Evolutionary conservation across 306 rosid genomes (phyloP).

Genomic region (Trichosanthes cucumerina): DNA sequence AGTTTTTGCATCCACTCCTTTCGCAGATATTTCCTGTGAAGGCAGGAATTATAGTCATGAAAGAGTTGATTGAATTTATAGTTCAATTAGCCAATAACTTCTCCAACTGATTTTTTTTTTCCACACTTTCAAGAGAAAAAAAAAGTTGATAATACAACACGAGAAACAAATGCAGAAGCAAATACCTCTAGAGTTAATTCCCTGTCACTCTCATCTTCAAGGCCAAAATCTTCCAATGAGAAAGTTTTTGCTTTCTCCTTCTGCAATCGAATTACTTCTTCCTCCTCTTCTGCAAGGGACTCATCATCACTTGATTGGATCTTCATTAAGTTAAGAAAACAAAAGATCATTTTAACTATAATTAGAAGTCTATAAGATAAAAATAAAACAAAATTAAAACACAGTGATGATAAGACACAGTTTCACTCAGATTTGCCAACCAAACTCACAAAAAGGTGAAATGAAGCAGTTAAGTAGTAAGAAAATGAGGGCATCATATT

Average conservation of each 20-base stretch:
- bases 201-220: constrained; percentile 35
- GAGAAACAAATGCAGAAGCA: constrained; percentile 1
- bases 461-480: not conserved
- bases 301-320: constrained; percentile 68
- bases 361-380: constrained; percentile 7
- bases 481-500: not conserved
- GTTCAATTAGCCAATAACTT: not conserved
- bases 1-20: constrained; percentile 20
- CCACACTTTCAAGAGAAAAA: not conserved
- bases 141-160: not conserved
- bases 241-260: constrained; percentile 41
- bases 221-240: constrained; percentile 59
- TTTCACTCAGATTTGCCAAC: not conserved
- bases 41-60: not conserved
- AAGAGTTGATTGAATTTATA: constrained; percentile 1
- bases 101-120: not conserved
- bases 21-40: constrained; percentile 50
- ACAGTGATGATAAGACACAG: not conserved
- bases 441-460: not conserved
- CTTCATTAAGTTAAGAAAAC: constrained; percentile 23
- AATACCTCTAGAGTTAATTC: constrained; percentile 50
- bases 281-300: constrained; percentile 66
- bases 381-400: not conserved
- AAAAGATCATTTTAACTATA: not conserved
- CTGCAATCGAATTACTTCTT: constrained; percentile 40